Evolutionary conservation across 345 rosid species (phyloP).

Genomic region (Brassica nigra): DNA sequence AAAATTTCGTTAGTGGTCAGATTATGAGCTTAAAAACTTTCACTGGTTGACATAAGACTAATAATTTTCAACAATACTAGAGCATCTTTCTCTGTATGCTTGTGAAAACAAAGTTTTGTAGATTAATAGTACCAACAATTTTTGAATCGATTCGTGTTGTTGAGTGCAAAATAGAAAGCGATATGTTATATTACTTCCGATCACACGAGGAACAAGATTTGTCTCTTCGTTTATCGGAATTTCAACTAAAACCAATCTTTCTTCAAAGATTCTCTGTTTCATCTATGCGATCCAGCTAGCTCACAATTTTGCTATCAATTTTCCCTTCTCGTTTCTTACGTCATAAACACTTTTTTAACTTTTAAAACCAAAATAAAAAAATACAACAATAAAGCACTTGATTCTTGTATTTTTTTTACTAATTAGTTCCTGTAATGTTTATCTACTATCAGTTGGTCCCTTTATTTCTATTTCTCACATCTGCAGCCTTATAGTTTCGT

Average conservation of each 20-base stretch:
- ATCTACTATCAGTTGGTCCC: background rate
- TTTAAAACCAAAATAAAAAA: background rate
- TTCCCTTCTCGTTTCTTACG: slow-evolving; percentile 15
- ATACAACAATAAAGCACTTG: background rate
- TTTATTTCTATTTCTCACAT: background rate
- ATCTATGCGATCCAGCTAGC: slow-evolving; percentile 33
- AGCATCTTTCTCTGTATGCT: slow-evolving; percentile 25
- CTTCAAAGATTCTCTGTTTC: slow-evolving; percentile 28
- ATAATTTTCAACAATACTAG: slow-evolving; percentile 25
- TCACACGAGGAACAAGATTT: slow-evolving; percentile 27
- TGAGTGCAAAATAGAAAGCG: slow-evolving; percentile 7
- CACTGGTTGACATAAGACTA: slow-evolving; percentile 23
- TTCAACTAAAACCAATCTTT: slow-evolving; percentile 21
- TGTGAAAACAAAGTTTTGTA: slow-evolving; percentile 21
- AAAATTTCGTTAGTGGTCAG: too few relatives aligned
- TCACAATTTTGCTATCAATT: slow-evolving; percentile 23
- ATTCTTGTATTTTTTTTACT: background rate
- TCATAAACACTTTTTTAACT: background rate
- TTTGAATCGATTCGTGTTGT: slow-evolving; percentile 28
- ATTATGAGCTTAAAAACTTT: background rate
- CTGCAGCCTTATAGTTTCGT: background rate
- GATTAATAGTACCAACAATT: background rate
- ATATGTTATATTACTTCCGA: slow-evolving; percentile 14
- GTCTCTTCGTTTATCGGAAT: slow-evolving; percentile 37
- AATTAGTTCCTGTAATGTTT: background rate